Evolutionary conservation across 225 moss, liverwort and hornwort species (phyloP).

Genomic region (Pseudoscleropodium purum): DNA sequence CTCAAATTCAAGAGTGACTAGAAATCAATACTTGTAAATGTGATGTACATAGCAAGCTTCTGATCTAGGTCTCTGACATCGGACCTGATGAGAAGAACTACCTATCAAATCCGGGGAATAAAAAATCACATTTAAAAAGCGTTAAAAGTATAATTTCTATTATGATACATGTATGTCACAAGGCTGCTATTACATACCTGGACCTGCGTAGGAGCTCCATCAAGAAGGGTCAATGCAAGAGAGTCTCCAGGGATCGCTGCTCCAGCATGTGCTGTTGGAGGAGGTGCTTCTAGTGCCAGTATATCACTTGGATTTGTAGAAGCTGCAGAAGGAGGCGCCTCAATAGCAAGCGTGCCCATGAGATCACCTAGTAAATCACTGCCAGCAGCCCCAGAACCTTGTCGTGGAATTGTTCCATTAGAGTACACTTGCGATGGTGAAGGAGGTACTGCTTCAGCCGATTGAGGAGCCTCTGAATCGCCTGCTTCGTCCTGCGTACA

Average conservation of each 20-base stretch:
- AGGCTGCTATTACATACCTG: slow-evolving; percentile 34
- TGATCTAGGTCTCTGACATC: not conserved
- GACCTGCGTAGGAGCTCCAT: slow-evolving; percentile 45
- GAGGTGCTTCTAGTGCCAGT: slow-evolving; percentile 48
- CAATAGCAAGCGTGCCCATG: slow-evolving; percentile 60
- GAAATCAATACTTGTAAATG: not conserved
- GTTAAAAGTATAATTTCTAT: not conserved
- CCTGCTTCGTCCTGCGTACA: slow-evolving; percentile 48
- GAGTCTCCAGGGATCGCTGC: slow-evolving; percentile 36
- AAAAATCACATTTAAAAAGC: not conserved
- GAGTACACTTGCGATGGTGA: slow-evolving; percentile 39
- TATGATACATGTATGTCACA: not conserved
- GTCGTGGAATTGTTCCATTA: slow-evolving; percentile 58
- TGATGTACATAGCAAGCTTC: not conserved
- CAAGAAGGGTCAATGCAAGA: slow-evolving; percentile 65
- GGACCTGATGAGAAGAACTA: not conserved
- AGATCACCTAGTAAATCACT: slow-evolving; percentile 74
- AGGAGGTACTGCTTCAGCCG: not conserved
- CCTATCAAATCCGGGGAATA: not conserved
- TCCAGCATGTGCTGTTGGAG: slow-evolving; percentile 17
- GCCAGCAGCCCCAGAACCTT: slow-evolving; percentile 22
- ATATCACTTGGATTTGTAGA: slow-evolving; percentile 21
- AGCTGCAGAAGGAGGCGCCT: slow-evolving; percentile 43
- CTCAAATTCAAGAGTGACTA: not conserved
- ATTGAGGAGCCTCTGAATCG: slow-evolving; percentile 17